Evolutionary conservation across 2,329 filamentous ascomycete species (phyloP).

Genomic region (Aspergillus piperis): DNA sequence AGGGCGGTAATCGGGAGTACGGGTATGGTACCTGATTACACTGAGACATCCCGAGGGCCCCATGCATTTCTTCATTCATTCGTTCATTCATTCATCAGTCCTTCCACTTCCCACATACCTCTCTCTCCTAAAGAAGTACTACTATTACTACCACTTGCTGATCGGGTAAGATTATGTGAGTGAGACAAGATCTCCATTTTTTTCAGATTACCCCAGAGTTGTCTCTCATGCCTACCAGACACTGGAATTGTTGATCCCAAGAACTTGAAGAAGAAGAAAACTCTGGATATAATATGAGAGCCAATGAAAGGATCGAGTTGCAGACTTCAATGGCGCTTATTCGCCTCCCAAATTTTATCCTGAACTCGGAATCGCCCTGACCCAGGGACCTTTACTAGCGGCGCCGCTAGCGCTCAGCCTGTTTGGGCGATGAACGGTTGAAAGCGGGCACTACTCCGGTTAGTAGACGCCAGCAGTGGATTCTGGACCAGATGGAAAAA

Average conservation of each 20-base stretch:
- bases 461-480: background rate
- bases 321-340: constrained; percentile 3
- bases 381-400: constrained; percentile 15
- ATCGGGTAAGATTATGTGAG: too few species aligned
- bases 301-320: background rate
- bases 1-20: constrained; percentile 8
- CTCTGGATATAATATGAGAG: background rate
- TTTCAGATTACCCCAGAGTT: background rate
- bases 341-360: constrained; percentile 8
- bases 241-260: background rate
- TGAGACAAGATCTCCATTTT: background rate
- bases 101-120: background rate
- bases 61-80: background rate
- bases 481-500: constrained; percentile 8
- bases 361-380: constrained; percentile 13
- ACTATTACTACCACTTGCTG: background rate
- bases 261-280: background rate
- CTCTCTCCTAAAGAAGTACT: background rate
- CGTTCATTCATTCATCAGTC: background rate
- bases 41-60: background rate
- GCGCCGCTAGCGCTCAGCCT: constrained; percentile 13
- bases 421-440: constrained; percentile 11
- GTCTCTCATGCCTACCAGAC: background rate
- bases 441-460: constrained; percentile 6
- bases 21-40: constrained; percentile 3